Base-by-base conservation (phyloP, 2,329 filamentous ascomycete genomes). In the Fusarium humuli region DNA sequence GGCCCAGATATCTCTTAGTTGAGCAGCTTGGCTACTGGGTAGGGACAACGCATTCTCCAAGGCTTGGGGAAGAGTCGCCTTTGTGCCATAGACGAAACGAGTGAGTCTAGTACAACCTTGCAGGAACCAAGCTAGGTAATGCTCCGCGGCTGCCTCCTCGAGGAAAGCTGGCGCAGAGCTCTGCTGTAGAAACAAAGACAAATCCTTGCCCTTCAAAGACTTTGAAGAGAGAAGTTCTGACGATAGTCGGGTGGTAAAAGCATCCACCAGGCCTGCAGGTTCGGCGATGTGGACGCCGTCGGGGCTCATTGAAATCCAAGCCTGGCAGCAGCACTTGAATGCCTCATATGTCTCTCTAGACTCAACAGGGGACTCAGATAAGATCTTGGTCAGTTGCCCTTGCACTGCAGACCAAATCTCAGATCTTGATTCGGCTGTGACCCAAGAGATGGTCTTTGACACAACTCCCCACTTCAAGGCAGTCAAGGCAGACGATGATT, bases 381-480 rank as follows among this genome's bases (percentile, higher is more conserved):
- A 55, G 12, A 78, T 76, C 48, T 78, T 79, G 4, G 72, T 69
- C 16, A 83, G 40, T 22, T 76, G 75, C n/a, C 73, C 70, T 44
- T 80, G 79, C 7, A 81, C 71, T 6, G 65, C 57, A 13, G 44
- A 50, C 81, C 81, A 83, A 18, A 82, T 73, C 18, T 74, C 72
- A 12, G 66, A 41, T 41, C 77, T 75, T 13, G 77, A 73, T n/a
- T 75, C 65, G 3, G 76, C 71, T 4, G 72, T 60, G 34, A 76
- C 68, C 81, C 81, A 84, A 0, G 76, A 74, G 4, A 81, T 69
- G 3, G 78, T 76, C 52, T 73, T 78, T 12, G 81, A 78, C 37
- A 81, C 72, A 29, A 82, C 77, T 18, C 79, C 77, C 82, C 82
- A 84, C 47, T 80, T 81, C n/a, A 83, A 62, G 2, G 81, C 78